phyloP scores from a whole-genome alignment of 139 green algal species.

The Micractinium sp. region DNA sequence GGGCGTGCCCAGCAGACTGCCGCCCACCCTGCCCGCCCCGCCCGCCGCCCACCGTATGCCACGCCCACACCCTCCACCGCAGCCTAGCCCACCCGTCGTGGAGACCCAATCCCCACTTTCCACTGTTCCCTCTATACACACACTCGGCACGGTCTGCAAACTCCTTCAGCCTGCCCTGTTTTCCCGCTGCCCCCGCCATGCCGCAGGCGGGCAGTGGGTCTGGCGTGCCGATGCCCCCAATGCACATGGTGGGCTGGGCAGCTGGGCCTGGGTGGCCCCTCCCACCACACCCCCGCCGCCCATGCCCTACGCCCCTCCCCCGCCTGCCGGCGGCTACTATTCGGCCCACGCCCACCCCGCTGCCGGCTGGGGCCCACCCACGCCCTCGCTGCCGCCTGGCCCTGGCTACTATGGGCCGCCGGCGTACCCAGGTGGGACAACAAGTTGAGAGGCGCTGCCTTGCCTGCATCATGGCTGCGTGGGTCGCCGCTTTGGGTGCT shows the following conservation, averaged over 20 bases:
- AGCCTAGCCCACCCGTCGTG: no score
- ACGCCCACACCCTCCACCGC: no score
- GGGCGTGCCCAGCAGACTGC: no score
- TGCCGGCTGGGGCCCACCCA: background rate
- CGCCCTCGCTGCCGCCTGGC: background rate
- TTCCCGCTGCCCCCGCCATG: background rate
- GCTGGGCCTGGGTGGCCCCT: background rate
- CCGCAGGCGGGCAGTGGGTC: slow-evolving; percentile 14
- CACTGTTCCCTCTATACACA: background rate
- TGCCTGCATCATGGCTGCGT: no score
- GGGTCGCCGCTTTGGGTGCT: no score
- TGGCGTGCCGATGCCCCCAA: slow-evolving; percentile 11
- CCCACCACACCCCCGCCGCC: background rate
- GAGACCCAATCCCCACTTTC: background rate
- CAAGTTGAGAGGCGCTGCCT: no score
- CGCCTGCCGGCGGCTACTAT: no score
- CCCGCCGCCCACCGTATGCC: no score
- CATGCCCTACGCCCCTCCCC: background rate
- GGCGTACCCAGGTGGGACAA: no score
- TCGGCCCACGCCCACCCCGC: background rate
- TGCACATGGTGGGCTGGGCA: background rate
- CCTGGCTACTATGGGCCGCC: background rate
- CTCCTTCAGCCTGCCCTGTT: background rate
- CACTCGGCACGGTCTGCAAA: no score
- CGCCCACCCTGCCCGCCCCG: background rate